phyloP scores from a whole-genome alignment of 1,284 basidiomycete species.

The Agroathelia rolfsii region DNA sequence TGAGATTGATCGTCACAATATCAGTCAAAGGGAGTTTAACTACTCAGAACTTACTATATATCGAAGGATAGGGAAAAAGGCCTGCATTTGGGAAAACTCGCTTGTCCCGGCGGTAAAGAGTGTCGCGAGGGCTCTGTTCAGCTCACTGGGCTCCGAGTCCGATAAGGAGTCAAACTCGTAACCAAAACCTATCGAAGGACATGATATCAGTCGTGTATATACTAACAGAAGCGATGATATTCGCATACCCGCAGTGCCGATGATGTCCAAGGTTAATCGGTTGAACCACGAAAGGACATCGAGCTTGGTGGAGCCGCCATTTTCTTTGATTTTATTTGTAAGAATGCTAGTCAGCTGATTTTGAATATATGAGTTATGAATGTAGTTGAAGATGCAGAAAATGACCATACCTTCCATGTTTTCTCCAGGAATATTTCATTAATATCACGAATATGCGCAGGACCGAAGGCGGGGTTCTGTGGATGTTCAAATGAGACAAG shows the following conservation, averaged over 20 bases:
- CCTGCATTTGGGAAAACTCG: conserved; percentile 24
- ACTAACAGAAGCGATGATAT: background rate
- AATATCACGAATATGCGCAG: conserved; percentile 41
- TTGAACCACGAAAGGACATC: conserved; percentile 49
- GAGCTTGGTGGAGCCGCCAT: conserved; percentile 12
- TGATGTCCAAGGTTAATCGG: conserved; percentile 55
- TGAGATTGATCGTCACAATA: conserved; percentile 15
- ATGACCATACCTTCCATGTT: conserved; percentile 30
- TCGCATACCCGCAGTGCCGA: conserved; percentile 48
- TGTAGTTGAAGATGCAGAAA: no score
- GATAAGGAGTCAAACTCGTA: conserved; percentile 51
- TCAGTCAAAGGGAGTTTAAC: conserved; percentile 5
- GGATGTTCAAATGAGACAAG: no score
- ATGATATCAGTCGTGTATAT: no score
- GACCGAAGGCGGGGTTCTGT: conserved; percentile 51
- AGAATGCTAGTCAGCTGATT: no score
- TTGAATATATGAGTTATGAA: no score
- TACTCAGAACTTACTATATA: conserved; percentile 26
- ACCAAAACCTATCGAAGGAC: conserved; percentile 39
- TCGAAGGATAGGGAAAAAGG: conserved; percentile 30
- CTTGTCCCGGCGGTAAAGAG: conserved; percentile 26
- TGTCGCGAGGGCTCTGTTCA: conserved; percentile 36
- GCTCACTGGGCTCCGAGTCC: conserved; percentile 29
- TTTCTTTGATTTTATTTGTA: background rate
- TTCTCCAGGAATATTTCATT: conserved; percentile 47